Evolutionary conservation across 305 asterid species (phyloP), one percentile per base, ranked within the genome.

Genomic region (Vinca major): DNA sequence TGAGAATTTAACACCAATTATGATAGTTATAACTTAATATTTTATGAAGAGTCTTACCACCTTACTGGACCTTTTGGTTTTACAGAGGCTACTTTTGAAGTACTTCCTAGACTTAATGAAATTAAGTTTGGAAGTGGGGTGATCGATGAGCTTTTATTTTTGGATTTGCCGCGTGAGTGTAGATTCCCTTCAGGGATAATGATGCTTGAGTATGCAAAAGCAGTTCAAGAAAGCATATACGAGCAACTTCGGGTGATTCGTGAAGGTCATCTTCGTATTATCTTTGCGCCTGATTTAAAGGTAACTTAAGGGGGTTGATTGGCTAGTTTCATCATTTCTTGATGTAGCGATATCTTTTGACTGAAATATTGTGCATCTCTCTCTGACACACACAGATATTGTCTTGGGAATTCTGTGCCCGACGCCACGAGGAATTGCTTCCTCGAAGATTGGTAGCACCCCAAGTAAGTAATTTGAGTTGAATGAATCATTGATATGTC

Each of bases 321-420:
- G 20, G 4, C 11, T 26, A 0, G 56, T 14, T 65, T 21, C 12
- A 12, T 13, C 11, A 17, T 13, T 17, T 19, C 33, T 44, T 65
- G 61, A 13, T 66, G n/a, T 44, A 78, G 45, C n/a, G 9, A 2
- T 62, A 48, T 66, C 76, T 62, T 19, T 50, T 1, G 41, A 47
- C 62, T 71, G 72, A 68, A 72, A 75, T 68, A 68, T 74, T 65
- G 71, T 62, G 43, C 55, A 13, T 48, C 33, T 52, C n/a, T 56
- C 64, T 50, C 52, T 49, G 69, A 70, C 63, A 26, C 33, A 26
- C 33, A 26, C 73, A 94, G 98, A 94, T 91, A 77, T 77, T 88
- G 60, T 89, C 95, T 43, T 94, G 99, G 99, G 99, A 94, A 74
- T 94, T 94, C 68, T 94, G 98, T 79, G 97, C 95, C 0, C 88